Evolutionary conservation across 1,139 yeast genomes (phyloP), one percentile per base, ranked within the genome.

Genomic region (Sugiyamaella grinbergsii): DNA sequence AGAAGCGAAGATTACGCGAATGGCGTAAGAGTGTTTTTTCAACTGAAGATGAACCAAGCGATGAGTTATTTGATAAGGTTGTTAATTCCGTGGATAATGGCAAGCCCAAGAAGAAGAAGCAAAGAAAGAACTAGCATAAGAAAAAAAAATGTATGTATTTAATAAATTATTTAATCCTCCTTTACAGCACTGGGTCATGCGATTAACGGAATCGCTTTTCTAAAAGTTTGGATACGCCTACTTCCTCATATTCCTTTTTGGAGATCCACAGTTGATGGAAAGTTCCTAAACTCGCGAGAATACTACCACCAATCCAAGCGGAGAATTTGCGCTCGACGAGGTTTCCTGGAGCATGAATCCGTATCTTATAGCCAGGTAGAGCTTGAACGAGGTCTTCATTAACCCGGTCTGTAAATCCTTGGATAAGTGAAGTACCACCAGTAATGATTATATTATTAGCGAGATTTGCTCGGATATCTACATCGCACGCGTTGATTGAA

Each of bases 261-360:
- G 94, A 87, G 2, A 93, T 96, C 98, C 98, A 93, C 73, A 90
- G 74, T 70, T 93, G 98, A 68, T 93, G 98, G 75, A 93, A 93
- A 1, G 97, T 90, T 23, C 98, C 98, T 62, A 93, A 76, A 50
- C 96, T 85, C 3, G 96, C 85, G 53, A 93, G 74, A 36, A 93
- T 94, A 58, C 95, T 84, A 5, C 97, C 98, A 39, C 99, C 99
- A 50, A 93, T 80, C 98, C 98, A 93, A 5, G 94, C 78, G 57
- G 94, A 90, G 65, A 81, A 87, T 58, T 82, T 81, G 62, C 98
- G 79, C 69, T 93, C 98, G 46, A 78, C 77, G 1, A 86, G 71
- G 65, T 87, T 88, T 33, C 98, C 98, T 3, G 88, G 83, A 0
- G 97, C 88, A 62, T 90, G 88, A 42, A 93, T 78, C 63, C 98